Evolutionary conservation across 108 stramenopile genomes (phyloP), one percentile per base, ranked within the genome.

Genomic region (Epipyxis sp.): DNA sequence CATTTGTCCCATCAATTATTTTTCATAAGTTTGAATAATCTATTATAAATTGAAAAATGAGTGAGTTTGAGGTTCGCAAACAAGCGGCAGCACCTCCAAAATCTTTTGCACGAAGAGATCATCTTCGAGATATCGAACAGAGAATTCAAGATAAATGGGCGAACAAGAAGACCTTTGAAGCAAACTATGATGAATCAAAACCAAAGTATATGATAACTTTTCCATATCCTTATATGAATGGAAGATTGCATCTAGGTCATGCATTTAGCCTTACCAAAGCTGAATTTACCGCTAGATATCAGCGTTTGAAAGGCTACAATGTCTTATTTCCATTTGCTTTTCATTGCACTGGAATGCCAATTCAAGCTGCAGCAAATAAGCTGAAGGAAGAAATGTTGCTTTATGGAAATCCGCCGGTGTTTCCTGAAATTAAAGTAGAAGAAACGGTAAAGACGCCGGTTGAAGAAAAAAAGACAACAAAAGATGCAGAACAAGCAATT

Each of bases 271-370:
- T 96, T 81, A 95, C 94, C 83, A 99, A 99, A 90, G 95, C 95
- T 0, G 90, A 94, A 20, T 97, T 97, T 77, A 84, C 92, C 43
- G 94, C 93, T 1, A 90, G 92, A 77, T 98, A 86, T 88, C 91
- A 98, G 83, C 88, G 94, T 44, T 90, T 96, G 61, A 87, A 87
- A 80, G 98, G 96, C 41, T 91, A 93, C 79, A 94, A 97, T 81
- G 95, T 94, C 2, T 79, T 97, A 68, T 98, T 95, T 77, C 98
- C 98, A 44, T 98, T 98, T 85, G 98, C 92, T 25, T 97, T 97
- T 79, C 98, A 98, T 88, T 97, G 96, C 84, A 98, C 98, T 0
- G 98, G 98, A 59, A 97, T 97, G 95, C 98, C 98, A 30, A 98
- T 98, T 82, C 95, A 97, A 90, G 94, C 94, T 69, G 98, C 98